Evolutionary conservation across 2,329 filamentous ascomycete species (phyloP).

Genomic region (Ascochyta koolunga): DNA sequence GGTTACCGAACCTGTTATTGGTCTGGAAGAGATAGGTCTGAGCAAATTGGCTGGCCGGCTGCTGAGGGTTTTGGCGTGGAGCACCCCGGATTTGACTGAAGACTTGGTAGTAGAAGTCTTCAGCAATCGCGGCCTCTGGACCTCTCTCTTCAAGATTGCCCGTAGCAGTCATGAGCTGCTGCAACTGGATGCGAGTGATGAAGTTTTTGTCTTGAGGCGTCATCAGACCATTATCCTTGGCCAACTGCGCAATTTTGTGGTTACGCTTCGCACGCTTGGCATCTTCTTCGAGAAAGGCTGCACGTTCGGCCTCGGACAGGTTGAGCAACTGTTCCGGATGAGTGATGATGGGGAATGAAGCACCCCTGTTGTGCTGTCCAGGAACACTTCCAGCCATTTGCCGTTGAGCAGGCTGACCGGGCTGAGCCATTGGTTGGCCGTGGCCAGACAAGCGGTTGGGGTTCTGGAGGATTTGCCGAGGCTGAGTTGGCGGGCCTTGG

Average conservation of each 20-base stretch:
- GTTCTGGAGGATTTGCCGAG: conserved; percentile 80
- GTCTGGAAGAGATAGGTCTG: conserved; percentile 98
- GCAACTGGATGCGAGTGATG: conserved; percentile 95
- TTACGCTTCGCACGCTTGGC: conserved; percentile 95
- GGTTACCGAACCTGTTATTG: conserved; percentile 78
- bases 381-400: conserved; percentile 33
- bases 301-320: conserved; percentile 82
- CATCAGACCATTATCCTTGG: conserved; percentile 96
- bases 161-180: conserved; percentile 91
- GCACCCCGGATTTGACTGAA: conserved; percentile 92
- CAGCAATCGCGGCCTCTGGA: conserved; percentile 78
- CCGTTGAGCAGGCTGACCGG: conserved; percentile 35
- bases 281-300: conserved; percentile 84
- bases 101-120: conserved; percentile 99
- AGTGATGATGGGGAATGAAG: conserved; percentile 63
- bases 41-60: conserved; percentile 93
- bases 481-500: conserved; percentile 52
- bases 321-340: conserved; percentile 77
- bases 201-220: conserved; percentile 99
- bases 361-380: conserved; percentile 49
- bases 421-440: conserved; percentile 47
- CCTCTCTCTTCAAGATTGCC: conserved; percentile 83
- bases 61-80: conserved; percentile 86
- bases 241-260: conserved; percentile 94
- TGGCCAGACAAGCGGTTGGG: conserved; percentile 66